Evolutionary conservation across 2,329 filamentous ascomycete species (phyloP), one percentile per base, ranked within the genome.

Genomic region (Fusarium sp.): DNA sequence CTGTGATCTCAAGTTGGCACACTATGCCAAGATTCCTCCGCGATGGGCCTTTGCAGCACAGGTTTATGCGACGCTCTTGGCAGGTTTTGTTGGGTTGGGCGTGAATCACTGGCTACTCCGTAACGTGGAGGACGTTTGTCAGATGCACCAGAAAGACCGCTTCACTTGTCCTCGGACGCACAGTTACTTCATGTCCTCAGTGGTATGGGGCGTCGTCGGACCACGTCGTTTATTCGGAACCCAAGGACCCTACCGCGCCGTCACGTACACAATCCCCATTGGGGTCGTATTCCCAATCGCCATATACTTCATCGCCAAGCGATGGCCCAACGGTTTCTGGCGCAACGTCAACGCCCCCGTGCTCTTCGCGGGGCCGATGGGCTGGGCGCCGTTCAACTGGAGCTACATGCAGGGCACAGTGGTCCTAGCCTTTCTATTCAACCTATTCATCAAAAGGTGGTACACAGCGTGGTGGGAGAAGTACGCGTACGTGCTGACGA

Each of bases 121-220:
- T 29, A 81, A 82, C 49, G 91, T 93, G 61, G 77, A 83, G 3
- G 81, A 85, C 23, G 79, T 92, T 3, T 93, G 91, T 76, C 77
- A 78, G 24, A 77, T 80, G 7, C 72, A 78, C 7, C 81, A 88
- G 57, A 80, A 84, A 41, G 78, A 85, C 56, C 81, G 84, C 57
- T 88, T 88, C 74, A 84, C 80, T 5, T 86, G 83, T 57, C 81
- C 84, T 15, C 77, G 77, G 33, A 84, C 82, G 11, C 81, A 81
- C 59, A 80, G 81, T 35, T 84, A 84, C 77, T 92, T 90, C 79
- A 89, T 87, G 10, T 85, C 86, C 2, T 90, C 88, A 2, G 81
- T 91, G 35, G 85, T 91, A 68, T 91, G 89, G 89, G 90, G 90
- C 41, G 83, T 88, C 44, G 89, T 93, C 57, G 90, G 91, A 0